Evolutionary conservation across 2,329 filamentous ascomycete genomes (phyloP), one percentile per base, ranked within the genome.

Genomic region (Davidsoniella australis): DNA sequence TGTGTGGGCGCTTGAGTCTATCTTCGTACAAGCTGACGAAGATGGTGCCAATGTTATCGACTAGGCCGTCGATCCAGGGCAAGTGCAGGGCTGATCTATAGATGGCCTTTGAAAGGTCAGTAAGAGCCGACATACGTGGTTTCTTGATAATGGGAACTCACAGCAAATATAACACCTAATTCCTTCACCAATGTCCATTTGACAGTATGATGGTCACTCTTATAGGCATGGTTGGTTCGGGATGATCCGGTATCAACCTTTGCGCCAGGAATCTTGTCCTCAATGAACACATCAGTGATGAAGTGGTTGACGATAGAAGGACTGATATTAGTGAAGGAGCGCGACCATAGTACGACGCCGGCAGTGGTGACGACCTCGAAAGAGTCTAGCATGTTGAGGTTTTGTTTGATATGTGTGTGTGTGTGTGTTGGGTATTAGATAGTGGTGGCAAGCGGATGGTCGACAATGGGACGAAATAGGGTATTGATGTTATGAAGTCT

Each of bases 341-440:
- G 82, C 54, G 89, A 95, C 91, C 91, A 98, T 49, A 98, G 76
- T 51, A 98, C 91, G 55, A 98, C 88, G 50, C 91, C 91, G 3
- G 88, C 94, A 37, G 89, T 94, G 53, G 89, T 95, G 54, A 98
- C 67, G 56, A 98, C 91, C 66, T 98, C 89, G 64, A 98, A 98
- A 14, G 85, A 82, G 69, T 98, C 91, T 66, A 98, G 69, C 89
- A 96, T 96, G 51, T 57, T 63, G 58, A 50, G 45, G 51, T 17
- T 37, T 29, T 41, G 9, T 23, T 23, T 23, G 17, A 33, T 23
- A n/a, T 41, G 5, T 23, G 20, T 2, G 20, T 39, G 20, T 39
- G 33, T 14, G 14, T 37, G 36, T 23, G 20, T 23, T 23, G 5
- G 5, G 23, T 26, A 14, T 23, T 36, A 37, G 40, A 23, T 45